These are phyloP conservation scores for Aspergillus wentii DNA, from an alignment of 495 filamentous ascomycete genomes.

Conservation along the genomic window DNA sequence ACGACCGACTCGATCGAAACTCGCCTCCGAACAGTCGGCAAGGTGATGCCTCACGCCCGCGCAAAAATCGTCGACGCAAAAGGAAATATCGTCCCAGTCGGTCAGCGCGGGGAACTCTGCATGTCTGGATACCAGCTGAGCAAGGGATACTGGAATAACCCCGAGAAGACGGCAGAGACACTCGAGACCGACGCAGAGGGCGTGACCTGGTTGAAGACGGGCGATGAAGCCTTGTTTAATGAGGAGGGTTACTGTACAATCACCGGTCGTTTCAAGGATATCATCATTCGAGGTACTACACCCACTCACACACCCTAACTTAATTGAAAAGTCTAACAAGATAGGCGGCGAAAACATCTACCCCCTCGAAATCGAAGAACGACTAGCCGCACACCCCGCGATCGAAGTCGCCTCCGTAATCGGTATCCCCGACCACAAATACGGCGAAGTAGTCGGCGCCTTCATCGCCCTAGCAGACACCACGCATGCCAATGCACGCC, in stretches of 20 bases:
- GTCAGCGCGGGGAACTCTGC: constrained; percentile 58
- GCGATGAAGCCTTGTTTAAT: constrained; percentile 66
- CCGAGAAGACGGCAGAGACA: constrained; percentile 61
- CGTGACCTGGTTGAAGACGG: constrained; percentile 61
- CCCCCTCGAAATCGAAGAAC: constrained; percentile 67
- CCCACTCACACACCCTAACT: not conserved
- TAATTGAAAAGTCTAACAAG: not conserved
- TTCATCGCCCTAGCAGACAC: constrained; percentile 43
- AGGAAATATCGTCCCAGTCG: constrained; percentile 56
- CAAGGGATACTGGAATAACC: constrained; percentile 66
- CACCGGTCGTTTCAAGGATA: constrained; percentile 74
- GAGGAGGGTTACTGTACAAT: constrained; percentile 60
- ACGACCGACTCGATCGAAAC: constrained; percentile 56
- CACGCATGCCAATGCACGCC: constrained; percentile 20
- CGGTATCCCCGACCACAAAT: constrained; percentile 56
- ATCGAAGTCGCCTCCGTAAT: constrained; percentile 56
- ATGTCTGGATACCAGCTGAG: constrained; percentile 66
- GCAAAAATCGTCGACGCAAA: constrained; percentile 62
- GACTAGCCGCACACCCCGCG: constrained; percentile 52
- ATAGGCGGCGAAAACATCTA: constrained; percentile 74
- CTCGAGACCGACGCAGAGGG: constrained; percentile 55
- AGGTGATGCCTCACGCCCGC: constrained; percentile 59
- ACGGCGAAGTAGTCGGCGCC: constrained; percentile 63
- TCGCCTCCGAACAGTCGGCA: constrained; percentile 59
- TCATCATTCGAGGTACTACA: constrained; percentile 67